Base-by-base conservation (phyloP, 352 stramenopile species). In the Phytophthora fragariae region DNA sequence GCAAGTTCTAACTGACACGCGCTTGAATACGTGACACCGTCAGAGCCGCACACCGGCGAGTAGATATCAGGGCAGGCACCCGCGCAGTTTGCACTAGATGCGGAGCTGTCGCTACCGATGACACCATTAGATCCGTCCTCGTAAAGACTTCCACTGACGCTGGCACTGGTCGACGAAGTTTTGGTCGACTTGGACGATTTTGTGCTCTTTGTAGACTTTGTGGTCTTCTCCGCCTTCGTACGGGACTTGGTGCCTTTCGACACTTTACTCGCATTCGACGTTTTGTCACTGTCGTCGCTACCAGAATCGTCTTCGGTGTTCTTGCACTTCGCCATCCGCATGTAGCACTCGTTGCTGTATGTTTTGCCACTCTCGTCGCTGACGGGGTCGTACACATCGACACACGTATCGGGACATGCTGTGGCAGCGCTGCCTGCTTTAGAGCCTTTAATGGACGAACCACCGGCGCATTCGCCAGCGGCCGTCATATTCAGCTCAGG, bases 331-430 rank as follows among this genome's bases (percentile, higher is more conserved):
- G 58, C 67, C 55, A 81, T 78, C 7, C 58, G 55, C 58, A 87
- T 72, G 60, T 79, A 81, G 52, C 80, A 87, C 64, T 67, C 56
- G 60, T 83, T 87, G 14, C 63, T 55, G 59, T 83, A 87, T 17
- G 68, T 83, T 33, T 73, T 68, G 24, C 77, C 77, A 49, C 77
- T 73, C 41, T 75, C 74, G 21, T 81, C 76, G 50, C 68, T 81
- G 5, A 83, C 70, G 6, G 79, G 76, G 15, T 77, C 62, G 47
- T 82, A 84, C 33, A 83, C 76, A 31, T 85, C 76, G 46, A 79
- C 27, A 53, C 78, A 85, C 17, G 70, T 62, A 39, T 78, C 65
- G 50, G 78, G 76, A n/a, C 77, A 84, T 3, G 49, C 63, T 14
- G 35, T 14, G 10, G 12, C 49, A 1, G 59, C 49, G 24, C 61